Evolutionary conservation across 164 flowering plant species (phyloP).

Genomic region (Tetracentron sinense): DNA sequence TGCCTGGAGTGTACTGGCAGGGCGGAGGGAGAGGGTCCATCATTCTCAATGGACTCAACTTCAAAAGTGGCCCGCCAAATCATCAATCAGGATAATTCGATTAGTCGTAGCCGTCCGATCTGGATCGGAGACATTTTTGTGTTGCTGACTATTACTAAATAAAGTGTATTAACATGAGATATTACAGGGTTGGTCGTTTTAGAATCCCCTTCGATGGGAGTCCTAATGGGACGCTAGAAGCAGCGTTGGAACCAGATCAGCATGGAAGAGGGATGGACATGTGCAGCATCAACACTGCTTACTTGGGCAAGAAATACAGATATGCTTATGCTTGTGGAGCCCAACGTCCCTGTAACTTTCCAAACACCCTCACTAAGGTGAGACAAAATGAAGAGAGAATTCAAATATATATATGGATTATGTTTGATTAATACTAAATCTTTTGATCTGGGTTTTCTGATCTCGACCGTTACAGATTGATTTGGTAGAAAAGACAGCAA

Average conservation of each 20-base stretch:
- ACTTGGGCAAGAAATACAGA: slow-evolving; percentile 72
- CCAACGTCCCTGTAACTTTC: slow-evolving; percentile 87
- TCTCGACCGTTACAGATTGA: slow-evolving; percentile 56
- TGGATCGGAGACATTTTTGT: too few species aligned
- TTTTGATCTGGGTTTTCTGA: too few species aligned
- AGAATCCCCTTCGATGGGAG: slow-evolving; percentile 86
- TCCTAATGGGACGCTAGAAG: slow-evolving; percentile 58
- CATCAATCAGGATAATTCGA: too few species aligned
- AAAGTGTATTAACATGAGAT: too few species aligned
- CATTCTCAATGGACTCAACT: too few species aligned
- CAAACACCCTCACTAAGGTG: slow-evolving; percentile 96
- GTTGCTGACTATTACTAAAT: too few species aligned
- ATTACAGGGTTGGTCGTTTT: slow-evolving; percentile 80
- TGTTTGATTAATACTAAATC: background rate
- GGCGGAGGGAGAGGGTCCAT: too few species aligned
- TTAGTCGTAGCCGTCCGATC: too few species aligned
- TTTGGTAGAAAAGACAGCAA: slow-evolving; percentile 63
- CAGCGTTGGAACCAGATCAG: slow-evolving; percentile 78
- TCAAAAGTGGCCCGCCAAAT: too few species aligned
- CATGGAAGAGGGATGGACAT: slow-evolving; percentile 96
- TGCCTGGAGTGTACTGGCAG: too few species aligned
- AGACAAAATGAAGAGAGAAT: too few species aligned
- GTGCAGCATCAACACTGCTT: slow-evolving; percentile 90
- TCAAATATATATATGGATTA: too few species aligned
- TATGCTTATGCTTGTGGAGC: slow-evolving; percentile 97